Percentiles rank a stretch among this genome's conserved stretches.
phyloP scores from a whole-genome alignment of 306 rosid genomes.

The Prunus mume region DNA sequence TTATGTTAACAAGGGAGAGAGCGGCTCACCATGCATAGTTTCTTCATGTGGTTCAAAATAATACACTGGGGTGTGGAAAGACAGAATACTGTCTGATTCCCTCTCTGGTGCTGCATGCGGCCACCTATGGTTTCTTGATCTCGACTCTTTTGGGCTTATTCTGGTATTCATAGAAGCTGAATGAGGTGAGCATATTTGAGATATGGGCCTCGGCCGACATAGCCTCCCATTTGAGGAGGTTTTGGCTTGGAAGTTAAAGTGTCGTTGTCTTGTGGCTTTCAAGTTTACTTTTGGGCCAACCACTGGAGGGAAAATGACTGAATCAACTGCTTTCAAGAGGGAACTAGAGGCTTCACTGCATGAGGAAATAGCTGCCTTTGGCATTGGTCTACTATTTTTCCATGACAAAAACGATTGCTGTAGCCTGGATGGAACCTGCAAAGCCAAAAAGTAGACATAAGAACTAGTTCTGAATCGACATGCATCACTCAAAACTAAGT shows the following conservation, averaged over 20 bases:
- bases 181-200: constrained; percentile 24
- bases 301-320: constrained; percentile 50
- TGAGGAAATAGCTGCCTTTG: constrained; percentile 19
- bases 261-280: constrained; percentile 39
- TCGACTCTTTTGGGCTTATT: constrained; percentile 26
- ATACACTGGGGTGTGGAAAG: constrained; percentile 58
- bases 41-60: constrained; percentile 38
- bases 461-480: not conserved
- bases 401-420: constrained; percentile 54
- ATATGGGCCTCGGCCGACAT: constrained; percentile 18
- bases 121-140: constrained; percentile 32
- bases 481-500: not conserved
- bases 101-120: constrained; percentile 54
- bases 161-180: constrained; percentile 24
- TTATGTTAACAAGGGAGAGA: constrained; percentile 10
- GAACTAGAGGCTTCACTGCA: constrained; percentile 5
- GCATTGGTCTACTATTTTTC: constrained; percentile 44
- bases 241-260: constrained; percentile 34
- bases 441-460: constrained; percentile 24
- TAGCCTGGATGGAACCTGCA: constrained; percentile 71
- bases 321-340: constrained; percentile 25
- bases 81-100: constrained; percentile 53
- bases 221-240: constrained; percentile 34
- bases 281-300: constrained; percentile 38
- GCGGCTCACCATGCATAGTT: constrained; percentile 11